These are phyloP conservation scores for Tranzscheliella williamsii DNA, from an alignment of 1,284 basidiomycete genomes.

Conservation along the genomic window DNA sequence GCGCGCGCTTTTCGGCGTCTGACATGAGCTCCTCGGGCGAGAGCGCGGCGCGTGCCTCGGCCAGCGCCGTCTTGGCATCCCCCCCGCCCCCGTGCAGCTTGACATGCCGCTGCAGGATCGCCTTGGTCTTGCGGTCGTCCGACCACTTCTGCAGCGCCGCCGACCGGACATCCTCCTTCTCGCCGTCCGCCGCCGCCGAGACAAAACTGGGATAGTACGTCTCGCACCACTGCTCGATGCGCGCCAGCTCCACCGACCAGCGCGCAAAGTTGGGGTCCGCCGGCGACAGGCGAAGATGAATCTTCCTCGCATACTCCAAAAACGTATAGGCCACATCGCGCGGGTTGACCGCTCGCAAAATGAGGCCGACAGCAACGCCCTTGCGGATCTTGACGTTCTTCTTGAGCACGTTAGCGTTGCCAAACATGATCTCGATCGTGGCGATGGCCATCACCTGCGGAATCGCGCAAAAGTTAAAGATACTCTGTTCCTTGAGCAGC, in stretches of 20 bases:
- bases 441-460: slow-evolving; percentile 96
- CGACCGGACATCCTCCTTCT: slow-evolving; percentile 33
- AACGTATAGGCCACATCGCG: slow-evolving; percentile 89
- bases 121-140: slow-evolving; percentile 13
- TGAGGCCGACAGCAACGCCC: slow-evolving; percentile 83
- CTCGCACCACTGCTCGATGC: slow-evolving; percentile 59
- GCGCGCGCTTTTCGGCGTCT: slow-evolving; percentile 15
- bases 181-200: slow-evolving; percentile 11
- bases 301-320: slow-evolving; percentile 76
- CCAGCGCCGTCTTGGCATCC: slow-evolving; percentile 4
- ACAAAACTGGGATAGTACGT: slow-evolving; percentile 55
- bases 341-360: slow-evolving; percentile 86
- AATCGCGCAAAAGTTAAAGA: slow-evolving; percentile 96
- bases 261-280: slow-evolving; percentile 78
- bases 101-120: slow-evolving; percentile 11
- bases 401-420: slow-evolving; percentile 87
- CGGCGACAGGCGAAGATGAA: slow-evolving; percentile 77
- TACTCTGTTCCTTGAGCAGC: slow-evolving; percentile 82
- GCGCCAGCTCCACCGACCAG: slow-evolving; percentile 53
- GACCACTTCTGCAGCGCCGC: slow-evolving; percentile 35
- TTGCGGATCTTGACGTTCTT: slow-evolving; percentile 94
- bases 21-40: slow-evolving; percentile 30
- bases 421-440: slow-evolving; percentile 86
- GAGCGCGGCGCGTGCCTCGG: slow-evolving; percentile 1
- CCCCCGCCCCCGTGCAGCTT: slow-evolving; percentile 2